Base-by-base conservation (phyloP, 2,329 filamentous ascomycete genomes). In the Pseudogymnoascus sp. region DNA sequence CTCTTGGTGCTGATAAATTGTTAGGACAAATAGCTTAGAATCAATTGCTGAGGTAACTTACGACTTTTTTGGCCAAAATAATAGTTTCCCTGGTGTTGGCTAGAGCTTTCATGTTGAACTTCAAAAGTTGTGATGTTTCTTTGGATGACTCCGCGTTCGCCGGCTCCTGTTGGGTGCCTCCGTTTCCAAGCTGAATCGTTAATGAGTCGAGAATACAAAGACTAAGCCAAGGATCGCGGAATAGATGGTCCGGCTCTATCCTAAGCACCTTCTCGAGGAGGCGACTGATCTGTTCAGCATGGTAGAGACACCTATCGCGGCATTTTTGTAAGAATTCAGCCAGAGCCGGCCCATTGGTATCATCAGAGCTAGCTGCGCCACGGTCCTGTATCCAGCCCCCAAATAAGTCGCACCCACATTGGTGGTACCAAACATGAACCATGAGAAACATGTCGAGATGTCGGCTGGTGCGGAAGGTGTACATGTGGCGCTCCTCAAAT, bases 381-480 rank as follows among this genome's bases (percentile, higher is more conserved):
- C 63, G 60, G 63, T 65, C 2, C 18, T 67, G 2, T 67, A 67
- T 60, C 58, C 58, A 60, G 25, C 16, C 30, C 9, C 58, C 41
- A 28, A 41, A 41, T 8, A 60, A n/a, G 20, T 60, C 58, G 22
- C 58, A 50, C 16, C 37, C 37, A 18, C 37, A 38, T 18, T 60
- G 58, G 30, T 60, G 58, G 22, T 60, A 60, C 58, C 58, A 60
- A 2, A 60, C 37, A 60, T 60, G 58, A n/a, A 60, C 30, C 58
- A 60, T 60, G n/a, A 60, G 58, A 43, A 60, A 60, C 58, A 60
- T 60, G 22, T 60, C 58, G n/a, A 60, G 28, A n/a, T 60, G 58
- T 16, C 58, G 58, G 14, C 58, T 43, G 1, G 58, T 41, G 28
- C 58, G 58, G 58, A 60, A 60, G 3, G 58, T 43, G 22, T 60